Evolutionary conservation across 768 basidiomycete species (phyloP).

Genomic region (Psilocybe azurescens): DNA sequence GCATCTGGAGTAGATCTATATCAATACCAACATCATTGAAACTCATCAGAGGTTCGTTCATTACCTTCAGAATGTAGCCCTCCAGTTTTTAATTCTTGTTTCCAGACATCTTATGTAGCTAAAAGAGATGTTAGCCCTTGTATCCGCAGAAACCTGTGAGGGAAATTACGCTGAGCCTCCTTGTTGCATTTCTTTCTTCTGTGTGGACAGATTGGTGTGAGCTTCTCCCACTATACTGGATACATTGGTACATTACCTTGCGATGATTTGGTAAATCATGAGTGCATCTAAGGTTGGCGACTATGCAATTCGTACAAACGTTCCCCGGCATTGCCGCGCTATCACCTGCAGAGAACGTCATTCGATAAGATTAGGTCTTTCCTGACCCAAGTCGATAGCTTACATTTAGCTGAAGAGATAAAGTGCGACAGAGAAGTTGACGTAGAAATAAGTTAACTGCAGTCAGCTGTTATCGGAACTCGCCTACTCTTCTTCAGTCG

Average conservation of each 20-base stretch:
- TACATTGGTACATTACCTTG: conserved; percentile 42
- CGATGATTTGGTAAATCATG: conserved; percentile 54
- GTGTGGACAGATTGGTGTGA: conserved; percentile 4
- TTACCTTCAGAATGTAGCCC: conserved; percentile 29
- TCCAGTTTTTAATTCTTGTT: conserved; percentile 27
- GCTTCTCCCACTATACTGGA: background rate
- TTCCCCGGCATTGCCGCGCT: conserved; percentile 64
- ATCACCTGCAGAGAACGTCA: conserved; percentile 46
- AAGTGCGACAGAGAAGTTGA: background rate
- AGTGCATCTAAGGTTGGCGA: conserved; percentile 53
- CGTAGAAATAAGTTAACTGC: background rate
- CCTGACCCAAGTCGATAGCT: background rate
- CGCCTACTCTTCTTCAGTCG: conserved; percentile 45
- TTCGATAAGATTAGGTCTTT: background rate
- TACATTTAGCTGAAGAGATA: conserved; percentile 36
- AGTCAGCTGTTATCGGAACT: background rate
- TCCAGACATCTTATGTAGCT: background rate
- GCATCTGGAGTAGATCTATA: conserved; percentile 14
- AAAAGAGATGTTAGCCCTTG: background rate
- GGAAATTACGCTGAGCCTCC: conserved; percentile 28
- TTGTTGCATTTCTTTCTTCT: conserved; percentile 39
- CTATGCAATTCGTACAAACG: conserved; percentile 60
- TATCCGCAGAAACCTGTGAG: background rate
- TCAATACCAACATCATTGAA: background rate
- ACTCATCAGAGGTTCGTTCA: conserved; percentile 2